Conservation (phyloP, 2,329 filamentous ascomycete species). For the Aureobasidium sp. region DNA sequence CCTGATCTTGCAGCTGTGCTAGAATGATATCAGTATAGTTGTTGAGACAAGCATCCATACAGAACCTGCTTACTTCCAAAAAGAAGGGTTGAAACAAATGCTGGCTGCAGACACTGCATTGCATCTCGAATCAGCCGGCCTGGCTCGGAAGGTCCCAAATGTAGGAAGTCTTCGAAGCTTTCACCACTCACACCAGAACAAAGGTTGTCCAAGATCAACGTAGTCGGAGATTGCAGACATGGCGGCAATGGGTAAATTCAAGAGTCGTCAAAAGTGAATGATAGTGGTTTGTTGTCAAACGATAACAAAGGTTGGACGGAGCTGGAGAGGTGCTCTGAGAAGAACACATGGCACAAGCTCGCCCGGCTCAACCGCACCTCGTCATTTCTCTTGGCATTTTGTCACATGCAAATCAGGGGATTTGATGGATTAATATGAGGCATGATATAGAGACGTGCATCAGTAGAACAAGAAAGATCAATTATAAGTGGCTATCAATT, state of each 20-base stretch:
- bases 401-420: not conserved
- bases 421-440: too few species aligned
- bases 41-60: not conserved
- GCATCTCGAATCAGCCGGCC: not conserved
- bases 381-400: slow-evolving; percentile 6
- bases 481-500: slow-evolving; percentile 13
- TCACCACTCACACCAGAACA: slow-evolving; percentile 38
- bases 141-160: slow-evolving; percentile 18
- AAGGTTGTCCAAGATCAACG: slow-evolving; percentile 41
- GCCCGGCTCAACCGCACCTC: not conserved
- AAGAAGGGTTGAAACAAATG: slow-evolving; percentile 95
- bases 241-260: not conserved
- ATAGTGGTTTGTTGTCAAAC: not conserved
- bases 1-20: slow-evolving; percentile 80
- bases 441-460: not conserved
- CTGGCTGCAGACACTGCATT: slow-evolving; percentile 65
- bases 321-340: not conserved
- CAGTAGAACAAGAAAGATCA: not conserved
- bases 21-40: slow-evolving; percentile 21
- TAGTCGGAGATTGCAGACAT: slow-evolving; percentile 12
- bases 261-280: too few species aligned
- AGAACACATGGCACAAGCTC: slow-evolving; percentile 14
- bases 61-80: slow-evolving; percentile 79
- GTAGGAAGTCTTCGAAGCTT: not conserved
- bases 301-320: not conserved